These are phyloP conservation scores for Xylaria sp. DNA, from an alignment of 2,329 filamentous ascomycete species.

Conservation along the genomic window DNA sequence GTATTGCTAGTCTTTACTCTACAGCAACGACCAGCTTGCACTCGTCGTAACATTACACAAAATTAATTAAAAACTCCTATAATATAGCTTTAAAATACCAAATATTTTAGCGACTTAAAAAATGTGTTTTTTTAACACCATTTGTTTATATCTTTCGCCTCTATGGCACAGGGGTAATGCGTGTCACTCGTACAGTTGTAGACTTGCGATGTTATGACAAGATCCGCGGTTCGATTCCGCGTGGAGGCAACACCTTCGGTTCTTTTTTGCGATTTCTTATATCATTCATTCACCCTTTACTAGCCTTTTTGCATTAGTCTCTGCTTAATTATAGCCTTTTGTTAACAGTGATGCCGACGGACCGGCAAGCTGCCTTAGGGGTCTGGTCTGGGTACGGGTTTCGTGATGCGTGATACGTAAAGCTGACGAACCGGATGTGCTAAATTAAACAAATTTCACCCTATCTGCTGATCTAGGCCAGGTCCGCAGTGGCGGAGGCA, in stretches of 20 bases:
- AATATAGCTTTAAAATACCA: neutral
- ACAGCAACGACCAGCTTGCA: no score
- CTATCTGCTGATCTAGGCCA: neutral
- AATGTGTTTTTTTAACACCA: no score
- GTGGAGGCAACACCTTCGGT: slow-evolving; percentile 26
- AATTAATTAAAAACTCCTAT: no score
- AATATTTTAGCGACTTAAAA: neutral
- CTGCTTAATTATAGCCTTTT: neutral
- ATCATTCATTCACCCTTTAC: neutral
- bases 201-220: slow-evolving; percentile 31
- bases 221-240: slow-evolving; percentile 36
- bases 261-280: neutral
- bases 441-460: neutral
- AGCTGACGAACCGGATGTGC: neutral
- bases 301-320: neutral
- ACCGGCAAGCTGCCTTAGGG: neutral
- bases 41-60: no score
- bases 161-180: slow-evolving; percentile 35
- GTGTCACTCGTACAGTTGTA: slow-evolving; percentile 30
- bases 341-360: neutral
- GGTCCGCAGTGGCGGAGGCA: neutral
- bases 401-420: neutral
- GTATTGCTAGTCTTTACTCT: no score
- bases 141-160: neutral
- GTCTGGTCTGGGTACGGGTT: neutral